These are phyloP conservation scores for Hyphopichia fennica DNA, from an alignment of 1,139 yeast species.

Conservation along the genomic window DNA sequence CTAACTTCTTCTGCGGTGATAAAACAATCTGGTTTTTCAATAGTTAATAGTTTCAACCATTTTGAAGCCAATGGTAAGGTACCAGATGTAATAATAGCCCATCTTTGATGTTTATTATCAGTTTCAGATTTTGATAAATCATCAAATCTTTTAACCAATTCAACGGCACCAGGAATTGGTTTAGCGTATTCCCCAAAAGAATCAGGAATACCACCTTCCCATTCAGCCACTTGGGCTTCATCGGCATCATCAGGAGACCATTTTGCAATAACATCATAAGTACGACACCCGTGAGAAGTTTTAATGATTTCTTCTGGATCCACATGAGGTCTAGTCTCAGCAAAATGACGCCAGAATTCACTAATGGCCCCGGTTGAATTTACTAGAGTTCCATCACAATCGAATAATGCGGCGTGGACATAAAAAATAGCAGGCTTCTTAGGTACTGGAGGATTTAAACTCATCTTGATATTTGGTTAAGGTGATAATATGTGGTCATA, in stretches of 20 bases:
- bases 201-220: constrained; percentile 16
- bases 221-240: constrained; percentile 14
- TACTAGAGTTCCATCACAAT: constrained; percentile 16
- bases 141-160: constrained; percentile 12
- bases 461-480: not conserved
- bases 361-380: constrained; percentile 17
- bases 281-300: constrained; percentile 16
- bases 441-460: constrained; percentile 2
- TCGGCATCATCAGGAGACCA: constrained; percentile 18
- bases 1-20: constrained; percentile 15
- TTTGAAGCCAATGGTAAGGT: constrained; percentile 16
- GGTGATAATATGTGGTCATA: too few species aligned
- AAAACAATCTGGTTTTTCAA: constrained; percentile 15
- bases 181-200: constrained; percentile 13
- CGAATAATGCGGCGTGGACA: constrained; percentile 15
- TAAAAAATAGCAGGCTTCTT: constrained; percentile 14
- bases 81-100: constrained; percentile 17
- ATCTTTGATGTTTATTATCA: constrained; percentile 14
- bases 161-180: constrained; percentile 16
- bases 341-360: constrained; percentile 16
- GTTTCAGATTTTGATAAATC: constrained; percentile 11
- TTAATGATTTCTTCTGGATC: constrained; percentile 15
- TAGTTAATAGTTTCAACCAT: constrained; percentile 14
- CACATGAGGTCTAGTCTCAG: constrained; percentile 15
- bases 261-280: constrained; percentile 15